Evolutionary conservation across 2,329 filamentous ascomycete species (phyloP), one percentile per base, ranked within the genome.

Genomic region (Ascochyta clinopodiicola): DNA sequence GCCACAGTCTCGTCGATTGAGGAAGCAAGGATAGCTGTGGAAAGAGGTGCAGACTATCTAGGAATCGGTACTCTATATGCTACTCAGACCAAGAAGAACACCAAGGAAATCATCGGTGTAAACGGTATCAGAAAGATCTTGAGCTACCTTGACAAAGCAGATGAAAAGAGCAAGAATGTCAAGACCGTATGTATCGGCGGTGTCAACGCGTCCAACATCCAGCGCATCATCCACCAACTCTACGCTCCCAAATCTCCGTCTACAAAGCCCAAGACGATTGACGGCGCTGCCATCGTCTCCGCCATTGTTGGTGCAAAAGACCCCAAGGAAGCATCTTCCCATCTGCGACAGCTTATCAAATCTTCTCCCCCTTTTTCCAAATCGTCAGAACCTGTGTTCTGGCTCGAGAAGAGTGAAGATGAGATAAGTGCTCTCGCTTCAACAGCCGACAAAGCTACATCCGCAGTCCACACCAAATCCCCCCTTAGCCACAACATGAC

Each of bases 401-500:
- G 59, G 60, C 56, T 60, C 45, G 60, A 64, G 29, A 63, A 64
- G 10, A 44, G 60, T 4, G 24, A 57, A 44, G 61, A 64, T 5
- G 55, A 64, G 29, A 45, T 59, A 17, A 15, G 40, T 2, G 39
- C 54, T 24, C 35, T 74, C 25, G 36, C 61, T 15, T 17, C 51
- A 25, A 47, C 67, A 27, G 61, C 68, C 9, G 45, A 63, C 68
- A 36, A 65, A 3, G 77, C 90, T 17, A 80, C 96, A 38, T 80
- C 79, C 56, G 80, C 81, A 6, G 83, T 96, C 43, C 84, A 84
- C 5, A 73, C 80, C 2, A 81, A 77, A 38, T 88, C 84, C 52
- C 92, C 93, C 0, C 82, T 98, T 21, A 90, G 89, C 45, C 94
- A 98, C 78, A 97, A 96, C 77, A 98, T 98, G 91, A 98, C 95